phyloP scores from a whole-genome alignment of 2,329 filamentous ascomycete genomes.

The Xylariaceae sp. region DNA sequence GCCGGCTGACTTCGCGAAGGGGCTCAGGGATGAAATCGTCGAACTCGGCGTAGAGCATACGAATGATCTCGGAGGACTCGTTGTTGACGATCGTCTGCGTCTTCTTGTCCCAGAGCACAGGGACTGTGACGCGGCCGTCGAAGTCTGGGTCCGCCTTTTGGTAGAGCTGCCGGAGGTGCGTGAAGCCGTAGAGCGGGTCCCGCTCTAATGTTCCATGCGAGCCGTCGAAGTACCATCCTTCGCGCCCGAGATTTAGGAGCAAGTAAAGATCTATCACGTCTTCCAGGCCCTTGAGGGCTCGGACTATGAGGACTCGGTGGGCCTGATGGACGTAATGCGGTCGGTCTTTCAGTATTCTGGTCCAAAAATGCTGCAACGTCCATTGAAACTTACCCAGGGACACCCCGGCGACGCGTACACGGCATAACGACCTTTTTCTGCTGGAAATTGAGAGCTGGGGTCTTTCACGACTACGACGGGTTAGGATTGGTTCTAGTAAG shows the following conservation, averaged over 20 bases:
- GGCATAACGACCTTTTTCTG: conserved; percentile 87
- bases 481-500: not conserved
- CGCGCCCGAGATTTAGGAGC: conserved; percentile 76
- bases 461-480: conserved; percentile 58
- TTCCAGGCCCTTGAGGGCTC: conserved; percentile 86
- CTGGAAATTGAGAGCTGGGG: conserved; percentile 67
- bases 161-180: conserved; percentile 73
- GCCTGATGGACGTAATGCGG: conserved; percentile 42
- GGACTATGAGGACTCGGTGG: conserved; percentile 78
- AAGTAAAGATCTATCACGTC: conserved; percentile 76
- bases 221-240: conserved; percentile 42
- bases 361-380: too few species aligned
- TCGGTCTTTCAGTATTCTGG: not conserved
- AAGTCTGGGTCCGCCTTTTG: conserved; percentile 70
- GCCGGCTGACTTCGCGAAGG: conserved; percentile 47
- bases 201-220: conserved; percentile 60
- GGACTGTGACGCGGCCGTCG: conserved; percentile 77
- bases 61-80: conserved; percentile 75
- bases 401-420: conserved; percentile 91
- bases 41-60: conserved; percentile 73
- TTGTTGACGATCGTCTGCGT: conserved; percentile 77
- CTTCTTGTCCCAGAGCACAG: conserved; percentile 77
- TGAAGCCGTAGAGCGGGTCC: conserved; percentile 64
- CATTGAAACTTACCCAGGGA: conserved; percentile 60
- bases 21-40: conserved; percentile 72